These are phyloP conservation scores for Cetradonia linearis DNA, from an alignment of 495 filamentous ascomycete species.

Conservation along the genomic window DNA sequence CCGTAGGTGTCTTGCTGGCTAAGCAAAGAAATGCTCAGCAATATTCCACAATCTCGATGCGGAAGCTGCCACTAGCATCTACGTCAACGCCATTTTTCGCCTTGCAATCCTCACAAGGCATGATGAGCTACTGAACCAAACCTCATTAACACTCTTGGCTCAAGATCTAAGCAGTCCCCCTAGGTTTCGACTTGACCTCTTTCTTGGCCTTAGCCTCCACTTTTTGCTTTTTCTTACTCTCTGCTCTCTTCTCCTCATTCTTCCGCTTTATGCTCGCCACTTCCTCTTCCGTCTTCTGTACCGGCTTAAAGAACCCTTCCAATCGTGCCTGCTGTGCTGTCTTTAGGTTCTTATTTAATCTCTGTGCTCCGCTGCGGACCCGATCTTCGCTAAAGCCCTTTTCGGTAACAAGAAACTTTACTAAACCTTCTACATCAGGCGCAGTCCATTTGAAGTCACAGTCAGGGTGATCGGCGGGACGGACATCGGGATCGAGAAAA, in stretches of 20 bases:
- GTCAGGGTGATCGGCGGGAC: slow-evolving; percentile 68
- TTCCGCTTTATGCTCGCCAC: slow-evolving; percentile 80
- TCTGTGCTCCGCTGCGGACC: slow-evolving; percentile 63
- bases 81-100: slow-evolving; percentile 1
- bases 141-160: not conserved
- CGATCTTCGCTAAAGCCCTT: slow-evolving; percentile 96
- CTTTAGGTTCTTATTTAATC: slow-evolving; percentile 81
- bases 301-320: slow-evolving; percentile 95
- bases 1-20: not conserved
- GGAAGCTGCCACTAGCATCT: not conserved
- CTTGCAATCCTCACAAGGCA: slow-evolving; percentile 1
- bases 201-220: slow-evolving; percentile 79
- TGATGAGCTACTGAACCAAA: not conserved
- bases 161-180: slow-evolving; percentile 44
- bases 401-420: slow-evolving; percentile 80
- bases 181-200: slow-evolving; percentile 76
- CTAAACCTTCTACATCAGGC: slow-evolving; percentile 77
- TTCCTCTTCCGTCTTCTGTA: slow-evolving; percentile 80
- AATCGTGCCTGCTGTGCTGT: slow-evolving; percentile 77
- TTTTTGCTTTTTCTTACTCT: slow-evolving; percentile 91
- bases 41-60: not conserved
- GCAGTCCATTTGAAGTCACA: slow-evolving; percentile 98
- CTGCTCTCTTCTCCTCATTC: slow-evolving; percentile 76
- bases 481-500: slow-evolving; percentile 82
- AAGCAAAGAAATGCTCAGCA: not conserved